These are phyloP conservation scores for Luffa aegyptiaca DNA, from an alignment of 306 rosid genomes.

Conservation along the genomic window DNA sequence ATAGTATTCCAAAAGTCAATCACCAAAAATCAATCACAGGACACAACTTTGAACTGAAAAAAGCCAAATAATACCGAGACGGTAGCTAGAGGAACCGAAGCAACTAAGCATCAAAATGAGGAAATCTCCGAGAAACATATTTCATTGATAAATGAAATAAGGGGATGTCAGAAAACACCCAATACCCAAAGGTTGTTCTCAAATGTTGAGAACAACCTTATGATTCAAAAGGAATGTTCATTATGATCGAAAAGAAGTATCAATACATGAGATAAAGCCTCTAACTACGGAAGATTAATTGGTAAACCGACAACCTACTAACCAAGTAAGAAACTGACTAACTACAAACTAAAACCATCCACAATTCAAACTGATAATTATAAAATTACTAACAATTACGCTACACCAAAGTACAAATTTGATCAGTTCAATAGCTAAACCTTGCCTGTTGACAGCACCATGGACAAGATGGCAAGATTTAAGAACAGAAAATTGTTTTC, in stretches of 20 bases:
- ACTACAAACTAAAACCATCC: neutral
- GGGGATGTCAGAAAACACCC: no score
- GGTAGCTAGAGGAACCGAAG: no score
- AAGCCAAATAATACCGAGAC: no score
- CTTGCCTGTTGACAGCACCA: neutral
- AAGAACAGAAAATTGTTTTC: neutral
- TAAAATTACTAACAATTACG: neutral
- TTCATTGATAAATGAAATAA: no score
- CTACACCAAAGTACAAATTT: neutral
- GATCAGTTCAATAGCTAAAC: neutral
- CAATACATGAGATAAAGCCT: neutral
- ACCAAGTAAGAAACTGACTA: neutral
- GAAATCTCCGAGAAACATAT: no score
- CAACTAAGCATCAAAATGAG: no score
- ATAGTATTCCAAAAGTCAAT: no score
- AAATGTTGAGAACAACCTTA: no score
- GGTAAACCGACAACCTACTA: neutral
- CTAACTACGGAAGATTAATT: neutral
- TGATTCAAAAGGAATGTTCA: neutral
- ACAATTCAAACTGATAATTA: neutral
- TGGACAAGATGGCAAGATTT: neutral
- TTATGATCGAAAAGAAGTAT: neutral
- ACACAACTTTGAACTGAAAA: no score
- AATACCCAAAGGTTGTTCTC: no score
- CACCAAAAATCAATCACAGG: no score